phyloP scores from a whole-genome alignment of 1,284 basidiomycete genomes.

The Mycosarcoma mackinlayi region DNA sequence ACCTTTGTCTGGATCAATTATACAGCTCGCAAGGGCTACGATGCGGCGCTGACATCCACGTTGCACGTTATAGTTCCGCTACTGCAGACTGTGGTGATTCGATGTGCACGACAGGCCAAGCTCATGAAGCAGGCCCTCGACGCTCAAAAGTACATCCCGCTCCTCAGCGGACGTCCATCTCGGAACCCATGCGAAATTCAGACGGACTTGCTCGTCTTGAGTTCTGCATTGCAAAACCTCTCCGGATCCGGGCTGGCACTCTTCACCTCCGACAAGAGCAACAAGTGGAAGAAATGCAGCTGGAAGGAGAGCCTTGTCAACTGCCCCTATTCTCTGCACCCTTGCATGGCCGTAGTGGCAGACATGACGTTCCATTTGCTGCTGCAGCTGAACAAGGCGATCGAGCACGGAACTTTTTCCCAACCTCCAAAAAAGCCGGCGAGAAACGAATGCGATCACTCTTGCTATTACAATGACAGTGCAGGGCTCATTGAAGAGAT shows the following conservation, averaged over 20 bases:
- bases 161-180: background rate
- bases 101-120: constrained; percentile 5
- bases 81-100: constrained; percentile 22
- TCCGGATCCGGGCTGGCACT: constrained; percentile 14
- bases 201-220: constrained; percentile 19
- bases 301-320: constrained; percentile 20
- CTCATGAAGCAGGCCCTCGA: background rate
- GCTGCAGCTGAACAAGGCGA: background rate
- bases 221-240: constrained; percentile 11
- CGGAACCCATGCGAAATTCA: background rate
- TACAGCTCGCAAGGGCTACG: constrained; percentile 7
- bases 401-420: background rate
- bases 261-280: constrained; percentile 6
- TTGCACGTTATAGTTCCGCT: constrained; percentile 25
- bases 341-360: constrained; percentile 5
- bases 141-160: background rate
- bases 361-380: constrained; percentile 15
- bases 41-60: constrained; percentile 1
- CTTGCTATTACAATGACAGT: background rate
- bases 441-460: background rate
- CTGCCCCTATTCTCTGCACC: constrained; percentile 2
- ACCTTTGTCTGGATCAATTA: constrained; percentile 38
- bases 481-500: background rate
- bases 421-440: background rate
- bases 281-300: constrained; percentile 4